Base-by-base conservation (phyloP, 2,329 filamentous ascomycete genomes). In the Ampelomyces quisqualis region DNA sequence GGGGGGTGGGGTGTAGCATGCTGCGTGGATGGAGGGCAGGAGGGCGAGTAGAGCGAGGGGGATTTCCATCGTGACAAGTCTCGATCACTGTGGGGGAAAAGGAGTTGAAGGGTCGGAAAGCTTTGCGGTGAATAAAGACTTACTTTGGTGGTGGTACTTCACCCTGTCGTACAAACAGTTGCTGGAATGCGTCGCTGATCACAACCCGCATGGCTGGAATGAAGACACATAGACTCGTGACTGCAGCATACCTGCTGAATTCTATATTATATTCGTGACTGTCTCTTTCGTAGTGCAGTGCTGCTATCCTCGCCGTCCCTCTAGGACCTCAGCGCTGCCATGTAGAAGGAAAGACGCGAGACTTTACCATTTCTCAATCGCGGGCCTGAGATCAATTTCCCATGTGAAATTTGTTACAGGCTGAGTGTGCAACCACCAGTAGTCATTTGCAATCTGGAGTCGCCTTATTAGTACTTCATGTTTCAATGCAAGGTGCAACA, bases 341-440 rank as follows among this genome's bases (percentile, higher is more conserved):
- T 5, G 5, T 33, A 11, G 7, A 8, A 7, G 4, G 10, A 20
- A 13, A 4, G n/a, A 4, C n/a, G 11, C 21, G 26, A 13, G 13
- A 45, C n/a, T 34, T 52, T 77, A 90, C 75, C 86, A 95, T 66
- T 90, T 94, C 75, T 95, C 89, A 37, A 90, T 75, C 67, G 81
- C 90, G 1, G 89, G 88, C 49, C 89, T 75, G 20, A 90, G 72
- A 67, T 94, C 89, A 54, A 94, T 68, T 70, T 94, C 88, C 61
- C 88, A 87, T 0, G 87, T 90, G 59, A 91, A 94, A 2, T 81
- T 81, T 5, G 85, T 88, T 53, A 80, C 78, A 21, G 84, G 86
- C 72, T 95, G 89, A 0, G 82, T 85, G 61, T 95, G 89, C 58
- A 95, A 64, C 62, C 84, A 75, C 88, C 88, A 95, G 60, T 95